Evolutionary conservation across 768 basidiomycete genomes (phyloP).

Genomic region (Agrocybe pediades): DNA sequence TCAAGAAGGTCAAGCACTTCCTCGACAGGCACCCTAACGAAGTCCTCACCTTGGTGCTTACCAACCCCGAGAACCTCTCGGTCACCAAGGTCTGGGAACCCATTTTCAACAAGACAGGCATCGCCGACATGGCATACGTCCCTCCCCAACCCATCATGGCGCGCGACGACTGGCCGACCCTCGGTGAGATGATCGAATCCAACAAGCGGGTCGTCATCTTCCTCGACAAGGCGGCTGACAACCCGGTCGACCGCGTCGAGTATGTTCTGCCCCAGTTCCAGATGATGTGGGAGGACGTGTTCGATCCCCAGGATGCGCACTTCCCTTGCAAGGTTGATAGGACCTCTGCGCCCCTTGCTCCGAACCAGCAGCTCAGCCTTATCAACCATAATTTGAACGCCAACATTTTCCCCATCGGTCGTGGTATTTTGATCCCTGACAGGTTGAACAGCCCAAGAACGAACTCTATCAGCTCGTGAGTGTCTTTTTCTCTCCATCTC

Average conservation of each 20-base stretch:
- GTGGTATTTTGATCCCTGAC: constrained; percentile 39
- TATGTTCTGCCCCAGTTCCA: constrained; percentile 61
- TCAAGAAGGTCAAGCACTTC: constrained; percentile 52
- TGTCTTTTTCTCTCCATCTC: constrained; percentile 4
- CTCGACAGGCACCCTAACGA: constrained; percentile 63
- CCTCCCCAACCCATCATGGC: constrained; percentile 47
- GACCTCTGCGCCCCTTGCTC: constrained; percentile 46
- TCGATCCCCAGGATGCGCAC: constrained; percentile 43
- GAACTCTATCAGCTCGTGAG: constrained; percentile 36
- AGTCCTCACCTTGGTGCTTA: constrained; percentile 64
- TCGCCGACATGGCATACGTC: constrained; percentile 45
- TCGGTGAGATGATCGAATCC: constrained; percentile 57
- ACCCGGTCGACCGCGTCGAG: constrained; percentile 29
- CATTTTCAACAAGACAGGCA: constrained; percentile 46
- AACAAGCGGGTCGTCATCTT: constrained; percentile 63
- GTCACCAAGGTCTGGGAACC: constrained; percentile 49
- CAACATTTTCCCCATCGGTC: constrained; percentile 33
- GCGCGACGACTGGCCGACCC: constrained; percentile 59
- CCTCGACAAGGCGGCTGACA: constrained; percentile 50
- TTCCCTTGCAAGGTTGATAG: constrained; percentile 60
- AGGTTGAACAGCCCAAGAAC: constrained; percentile 34
- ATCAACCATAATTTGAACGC: constrained; percentile 57
- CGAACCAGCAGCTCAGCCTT: constrained; percentile 53
- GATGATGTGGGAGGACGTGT: constrained; percentile 62
- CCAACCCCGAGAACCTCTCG: constrained; percentile 59